These are phyloP conservation scores for Tricholoma saponaceum DNA, from an alignment of 768 basidiomycete species.

Conservation along the genomic window DNA sequence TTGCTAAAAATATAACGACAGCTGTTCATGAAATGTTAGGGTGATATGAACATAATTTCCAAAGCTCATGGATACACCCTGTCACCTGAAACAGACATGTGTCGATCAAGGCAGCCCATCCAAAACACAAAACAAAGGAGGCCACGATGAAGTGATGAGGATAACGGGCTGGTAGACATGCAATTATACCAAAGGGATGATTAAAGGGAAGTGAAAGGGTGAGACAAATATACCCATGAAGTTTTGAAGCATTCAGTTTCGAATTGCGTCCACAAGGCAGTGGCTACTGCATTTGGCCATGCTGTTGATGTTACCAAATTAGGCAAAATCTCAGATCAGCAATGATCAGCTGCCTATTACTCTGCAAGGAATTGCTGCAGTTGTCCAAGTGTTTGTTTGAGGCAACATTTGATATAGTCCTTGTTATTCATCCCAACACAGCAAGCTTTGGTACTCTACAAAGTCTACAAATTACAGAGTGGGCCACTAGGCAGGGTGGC, in stretches of 20 bases:
- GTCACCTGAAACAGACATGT: neutral
- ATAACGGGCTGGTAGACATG: neutral
- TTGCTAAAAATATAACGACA: too few relatives aligned
- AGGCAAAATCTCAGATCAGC: neutral
- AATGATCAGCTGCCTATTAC: neutral
- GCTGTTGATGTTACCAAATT: neutral
- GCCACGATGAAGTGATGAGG: neutral
- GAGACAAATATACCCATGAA: neutral
- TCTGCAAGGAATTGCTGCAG: neutral
- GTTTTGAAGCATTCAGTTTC: too few relatives aligned
- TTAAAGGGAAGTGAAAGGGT: neutral
- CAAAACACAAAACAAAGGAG: neutral
- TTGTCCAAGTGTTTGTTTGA: neutral
- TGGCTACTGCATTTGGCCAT: neutral
- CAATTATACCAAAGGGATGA: too few relatives aligned
- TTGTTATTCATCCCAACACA: neutral
- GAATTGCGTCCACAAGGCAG: too few relatives aligned
- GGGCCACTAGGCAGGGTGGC: neutral
- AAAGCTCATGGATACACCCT: neutral
- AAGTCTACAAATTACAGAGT: neutral
- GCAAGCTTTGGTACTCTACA: neutral
- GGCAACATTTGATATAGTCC: neutral
- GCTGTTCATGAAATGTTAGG: too few relatives aligned
- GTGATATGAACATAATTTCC: neutral
- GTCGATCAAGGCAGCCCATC: neutral